A percentile compares a stretch with the other conserved stretches of the same genome.
Conservation (phyloP, 225 moss, liverwort and hornwort species). For the Marchantia polymorpha region DNA sequence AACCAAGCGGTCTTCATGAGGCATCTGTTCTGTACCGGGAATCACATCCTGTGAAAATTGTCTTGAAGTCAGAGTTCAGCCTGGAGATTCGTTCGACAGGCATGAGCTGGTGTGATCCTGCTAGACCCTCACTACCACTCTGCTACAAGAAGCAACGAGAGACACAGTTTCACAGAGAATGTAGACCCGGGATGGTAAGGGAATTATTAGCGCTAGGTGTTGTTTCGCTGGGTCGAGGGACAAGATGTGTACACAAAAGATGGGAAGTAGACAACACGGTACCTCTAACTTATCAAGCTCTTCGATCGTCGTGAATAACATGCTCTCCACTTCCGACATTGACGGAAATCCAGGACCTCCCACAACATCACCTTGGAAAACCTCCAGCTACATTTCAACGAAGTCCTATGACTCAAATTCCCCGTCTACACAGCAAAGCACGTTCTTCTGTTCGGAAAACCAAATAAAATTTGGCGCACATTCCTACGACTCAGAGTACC, state of each 20-base stretch:
- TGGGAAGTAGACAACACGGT: not conserved
- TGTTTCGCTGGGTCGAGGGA: no score
- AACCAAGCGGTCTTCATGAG: constrained; percentile 5
- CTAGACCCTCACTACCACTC: not conserved
- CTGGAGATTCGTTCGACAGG: not conserved
- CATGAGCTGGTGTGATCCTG: not conserved
- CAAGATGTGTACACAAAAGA: not conserved
- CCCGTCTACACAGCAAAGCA: no score
- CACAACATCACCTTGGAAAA: not conserved
- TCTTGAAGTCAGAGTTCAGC: not conserved
- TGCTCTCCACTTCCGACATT: not conserved
- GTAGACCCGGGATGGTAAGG: no score
- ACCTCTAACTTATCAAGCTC: constrained; percentile 14
- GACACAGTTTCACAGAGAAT: no score
- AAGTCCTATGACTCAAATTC: no score
- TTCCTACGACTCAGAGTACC: no score
- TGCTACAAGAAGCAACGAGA: not conserved
- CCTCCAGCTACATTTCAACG: constrained; percentile 2
- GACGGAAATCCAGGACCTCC: constrained; percentile 13
- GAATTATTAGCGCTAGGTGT: no score
- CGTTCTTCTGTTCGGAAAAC: not conserved
- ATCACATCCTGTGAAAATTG: constrained; percentile 8
- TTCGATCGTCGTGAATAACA: constrained; percentile 15
- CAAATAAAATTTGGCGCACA: no score
- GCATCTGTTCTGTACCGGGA: constrained; percentile 12